phyloP scores from a whole-genome alignment of 2,329 filamentous ascomycete genomes.

The Ceratocystis eucalypticola region DNA sequence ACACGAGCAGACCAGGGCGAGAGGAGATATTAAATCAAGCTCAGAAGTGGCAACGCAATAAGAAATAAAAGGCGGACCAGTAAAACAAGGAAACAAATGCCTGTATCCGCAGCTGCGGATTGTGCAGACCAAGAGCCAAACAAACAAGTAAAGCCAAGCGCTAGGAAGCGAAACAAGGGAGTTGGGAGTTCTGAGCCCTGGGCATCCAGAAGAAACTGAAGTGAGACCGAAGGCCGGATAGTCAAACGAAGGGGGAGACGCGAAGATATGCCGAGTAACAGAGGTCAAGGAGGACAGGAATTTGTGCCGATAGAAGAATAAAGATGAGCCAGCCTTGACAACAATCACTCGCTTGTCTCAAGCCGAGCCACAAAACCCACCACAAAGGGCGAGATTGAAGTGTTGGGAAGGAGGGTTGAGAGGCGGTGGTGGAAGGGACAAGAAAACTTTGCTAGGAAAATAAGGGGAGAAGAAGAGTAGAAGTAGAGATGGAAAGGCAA shows the following conservation, averaged over 20 bases:
- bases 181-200: neutral
- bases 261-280: neutral
- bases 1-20: neutral
- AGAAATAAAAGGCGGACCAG: neutral
- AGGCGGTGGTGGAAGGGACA: neutral
- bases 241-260: slow-evolving; percentile 1
- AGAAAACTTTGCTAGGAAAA: neutral
- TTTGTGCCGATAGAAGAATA: no score
- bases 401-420: slow-evolving; percentile 3
- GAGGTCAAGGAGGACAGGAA: neutral
- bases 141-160: neutral
- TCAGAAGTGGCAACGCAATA: neutral
- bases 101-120: neutral
- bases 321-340: neutral
- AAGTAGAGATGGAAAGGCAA: neutral
- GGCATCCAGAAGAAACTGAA: slow-evolving; percentile 4
- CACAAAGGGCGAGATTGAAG: slow-evolving; percentile 10
- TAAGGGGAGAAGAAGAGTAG: neutral
- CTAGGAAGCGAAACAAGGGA: slow-evolving; percentile 14
- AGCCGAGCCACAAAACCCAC: slow-evolving; percentile 13
- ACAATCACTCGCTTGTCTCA: neutral
- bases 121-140: neutral
- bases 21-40: neutral
- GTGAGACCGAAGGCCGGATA: slow-evolving; percentile 3
- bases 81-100: neutral